phyloP scores from a whole-genome alignment of 768 basidiomycete genomes.

The Tricholoma terreum region DNA sequence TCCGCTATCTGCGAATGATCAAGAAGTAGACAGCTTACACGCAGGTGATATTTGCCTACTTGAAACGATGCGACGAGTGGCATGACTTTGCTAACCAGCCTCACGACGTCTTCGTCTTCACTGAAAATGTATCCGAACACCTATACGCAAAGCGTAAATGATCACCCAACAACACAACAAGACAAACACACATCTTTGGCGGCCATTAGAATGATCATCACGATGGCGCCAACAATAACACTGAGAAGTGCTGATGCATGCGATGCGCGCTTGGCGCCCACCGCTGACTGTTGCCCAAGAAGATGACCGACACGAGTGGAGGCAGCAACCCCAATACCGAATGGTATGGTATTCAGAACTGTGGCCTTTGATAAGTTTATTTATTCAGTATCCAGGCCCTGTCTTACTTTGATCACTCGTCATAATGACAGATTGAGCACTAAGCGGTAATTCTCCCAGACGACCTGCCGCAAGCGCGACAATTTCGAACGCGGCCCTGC shows the following conservation, averaged over 20 bases:
- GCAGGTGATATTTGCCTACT: conserved; percentile 28
- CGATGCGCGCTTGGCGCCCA: conserved; percentile 53
- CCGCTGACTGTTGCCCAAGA: conserved; percentile 55
- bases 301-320: conserved; percentile 73
- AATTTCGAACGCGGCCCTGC: conserved; percentile 79
- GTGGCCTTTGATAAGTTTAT: neutral
- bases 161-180: no score
- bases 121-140: conserved; percentile 68
- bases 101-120: conserved; percentile 55
- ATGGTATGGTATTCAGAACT: conserved; percentile 74
- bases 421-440: conserved; percentile 79
- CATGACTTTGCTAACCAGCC: conserved; percentile 61
- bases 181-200: conserved; percentile 48
- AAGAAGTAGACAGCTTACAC: neutral
- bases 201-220: conserved; percentile 59
- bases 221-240: conserved; percentile 50
- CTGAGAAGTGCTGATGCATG: conserved; percentile 65
- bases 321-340: conserved; percentile 73
- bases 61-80: conserved; percentile 77
- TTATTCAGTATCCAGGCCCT: neutral
- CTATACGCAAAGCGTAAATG: conserved; percentile 26
- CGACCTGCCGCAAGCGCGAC: conserved; percentile 75
- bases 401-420: conserved; percentile 71
- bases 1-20: conserved; percentile 45
- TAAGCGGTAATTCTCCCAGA: conserved; percentile 62